Base-by-base conservation (phyloP, 257 asterid genomes). In the Solanum sejunctum region DNA sequence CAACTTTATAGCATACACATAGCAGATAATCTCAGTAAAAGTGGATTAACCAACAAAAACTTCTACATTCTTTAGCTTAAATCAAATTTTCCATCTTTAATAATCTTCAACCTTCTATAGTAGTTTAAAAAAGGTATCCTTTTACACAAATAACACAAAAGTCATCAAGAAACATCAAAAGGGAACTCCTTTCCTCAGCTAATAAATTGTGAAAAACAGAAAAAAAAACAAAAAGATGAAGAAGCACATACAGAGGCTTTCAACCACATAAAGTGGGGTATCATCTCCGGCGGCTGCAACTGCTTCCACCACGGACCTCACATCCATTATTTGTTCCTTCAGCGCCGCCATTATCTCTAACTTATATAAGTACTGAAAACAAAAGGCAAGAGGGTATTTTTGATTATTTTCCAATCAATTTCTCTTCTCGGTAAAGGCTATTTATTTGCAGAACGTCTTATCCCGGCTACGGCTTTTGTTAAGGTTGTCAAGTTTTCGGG, bases 271-370 rank as follows among this genome's bases (percentile, higher is more conserved):
- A 16, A 93, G 93, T n/a, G 98, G 98, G 21, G 96, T 89, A 57
- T 92, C 95, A 26, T 80, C 91, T n/a, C n/a, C n/a, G n/a, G n/a
- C n/a, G n/a, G n/a, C n/a, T n/a, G n/a, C n/a, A n/a, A n/a, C 93
- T 10, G 97, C 96, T 87, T 95, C 97, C 83, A 86, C 98, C 61
- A 97, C 96, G 3, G 98, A 94, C 79, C 97, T 91, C 11, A 95
- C 97, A 87, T 97, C 98, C 87, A 94, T 91, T 9, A 92, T 90
- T 45, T 91, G 91, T 84, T 87, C 88, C 52, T 75, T 45, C 8
- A 86, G 43, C 49, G 36, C 61, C 18, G 75, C 84, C 78, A 87
- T 79, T 85, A 21, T 86, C 85, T 89, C 86, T 11, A 81, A 84
- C 63, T 32, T 63, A 55, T 86, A 56, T 60, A 85, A 64, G 64